phyloP scores from a whole-genome alignment of 2,329 filamentous ascomycete species.

The Pseudogymnoascus pannorum region DNA sequence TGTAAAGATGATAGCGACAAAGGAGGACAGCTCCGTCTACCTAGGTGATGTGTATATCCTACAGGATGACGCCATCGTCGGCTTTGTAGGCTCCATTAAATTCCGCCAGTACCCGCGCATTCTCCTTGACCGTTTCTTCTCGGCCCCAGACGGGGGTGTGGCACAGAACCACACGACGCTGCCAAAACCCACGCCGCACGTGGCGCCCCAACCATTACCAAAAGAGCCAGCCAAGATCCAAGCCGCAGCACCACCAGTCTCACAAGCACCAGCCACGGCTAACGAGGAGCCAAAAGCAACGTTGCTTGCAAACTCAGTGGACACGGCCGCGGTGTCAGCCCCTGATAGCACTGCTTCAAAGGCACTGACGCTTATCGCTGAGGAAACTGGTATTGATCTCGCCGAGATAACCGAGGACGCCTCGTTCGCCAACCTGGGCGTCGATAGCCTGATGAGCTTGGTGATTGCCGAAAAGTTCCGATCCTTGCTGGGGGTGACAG shows the following conservation, averaged over 20 bases:
- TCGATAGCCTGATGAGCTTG: conserved; percentile 31
- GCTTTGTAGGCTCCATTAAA: conserved; percentile 28
- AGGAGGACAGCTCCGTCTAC: conserved; percentile 24
- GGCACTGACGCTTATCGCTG: conserved; percentile 29
- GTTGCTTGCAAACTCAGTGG: too few species aligned
- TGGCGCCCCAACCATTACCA: too few species aligned
- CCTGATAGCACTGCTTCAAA: conserved; percentile 19
- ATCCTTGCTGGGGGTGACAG: conserved; percentile 27
- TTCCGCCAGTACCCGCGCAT: conserved; percentile 34
- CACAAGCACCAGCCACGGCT: too few species aligned
- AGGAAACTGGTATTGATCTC: conserved; percentile 24
- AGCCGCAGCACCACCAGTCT: too few species aligned
- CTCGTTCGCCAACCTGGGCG: conserved; percentile 28
- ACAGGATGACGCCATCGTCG: conserved; percentile 29
- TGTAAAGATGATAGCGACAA: conserved; percentile 25
- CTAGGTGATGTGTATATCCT: conserved; percentile 33
- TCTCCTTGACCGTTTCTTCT: conserved; percentile 36
- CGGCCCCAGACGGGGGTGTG: conserved; percentile 26
- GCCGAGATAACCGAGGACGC: conserved; percentile 23
- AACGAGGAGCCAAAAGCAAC: too few species aligned
- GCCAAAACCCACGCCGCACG: too few species aligned
- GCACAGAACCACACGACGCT: too few species aligned
- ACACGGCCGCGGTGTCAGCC: too few species aligned
- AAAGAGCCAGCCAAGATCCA: too few species aligned
- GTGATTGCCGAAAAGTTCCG: conserved; percentile 28